Conservation (phyloP, 768 basidiomycete genomes). For the Leccinum subgranulosum region DNA sequence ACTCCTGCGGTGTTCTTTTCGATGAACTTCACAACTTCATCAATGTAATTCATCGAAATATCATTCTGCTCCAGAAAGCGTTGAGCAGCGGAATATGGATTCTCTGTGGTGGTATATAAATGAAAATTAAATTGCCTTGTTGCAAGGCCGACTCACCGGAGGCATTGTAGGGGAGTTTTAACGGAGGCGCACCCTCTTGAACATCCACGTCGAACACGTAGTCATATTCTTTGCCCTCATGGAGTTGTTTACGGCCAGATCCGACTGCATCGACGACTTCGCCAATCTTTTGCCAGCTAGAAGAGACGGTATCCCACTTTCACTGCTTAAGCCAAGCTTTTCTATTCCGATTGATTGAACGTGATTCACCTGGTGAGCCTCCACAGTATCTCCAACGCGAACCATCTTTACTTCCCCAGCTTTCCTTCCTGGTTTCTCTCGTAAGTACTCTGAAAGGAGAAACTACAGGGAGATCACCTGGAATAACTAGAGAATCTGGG, state of each 20-base stretch:
- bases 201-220: constrained; percentile 99
- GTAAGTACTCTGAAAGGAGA: constrained; percentile 2
- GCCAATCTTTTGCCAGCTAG: constrained; percentile 89
- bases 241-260: constrained; percentile 85
- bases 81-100: constrained; percentile 87
- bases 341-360: background rate
- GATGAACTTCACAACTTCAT: constrained; percentile 91
- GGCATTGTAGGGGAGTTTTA: constrained; percentile 93
- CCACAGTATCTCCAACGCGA: constrained; percentile 72
- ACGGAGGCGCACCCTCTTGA: constrained; percentile 84
- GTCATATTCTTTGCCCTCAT: constrained; percentile 93
- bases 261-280: constrained; percentile 96
- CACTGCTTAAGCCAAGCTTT: constrained; percentile 1
- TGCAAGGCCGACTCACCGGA: constrained; percentile 50
- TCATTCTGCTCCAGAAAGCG: constrained; percentile 83
- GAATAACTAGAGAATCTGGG: constrained; percentile 67
- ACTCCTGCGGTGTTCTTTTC: constrained; percentile 86
- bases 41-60: constrained; percentile 76
- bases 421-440: constrained; percentile 64
- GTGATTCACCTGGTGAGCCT: constrained; percentile 78
- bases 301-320: constrained; percentile 75
- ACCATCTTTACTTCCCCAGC: constrained; percentile 94
- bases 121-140: background rate
- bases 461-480: constrained; percentile 45
- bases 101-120: constrained; percentile 52